Evolutionary conservation across 352 stramenopile genomes (phyloP), one percentile per base, ranked within the genome.

Genomic region (Pythium utonaiense): DNA sequence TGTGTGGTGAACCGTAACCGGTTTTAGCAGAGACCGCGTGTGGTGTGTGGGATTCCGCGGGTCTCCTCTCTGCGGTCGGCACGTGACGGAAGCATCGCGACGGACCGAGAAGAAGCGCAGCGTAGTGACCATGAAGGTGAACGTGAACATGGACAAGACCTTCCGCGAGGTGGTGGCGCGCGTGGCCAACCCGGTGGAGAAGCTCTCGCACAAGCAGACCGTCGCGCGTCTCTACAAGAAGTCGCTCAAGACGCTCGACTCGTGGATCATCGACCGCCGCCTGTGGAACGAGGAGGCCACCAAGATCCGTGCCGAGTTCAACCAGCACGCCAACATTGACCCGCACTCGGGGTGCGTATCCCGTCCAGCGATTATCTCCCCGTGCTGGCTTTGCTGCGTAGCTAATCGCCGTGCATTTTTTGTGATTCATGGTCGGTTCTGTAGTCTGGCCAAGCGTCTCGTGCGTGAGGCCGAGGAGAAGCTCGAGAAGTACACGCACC

Each of bases 281-380:
- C 84, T 98, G 61, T 98, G 97, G 79, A 94, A 97, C 73, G 87
- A 97, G 31, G 89, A 98, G 75, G 84, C 88, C 61, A 97, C 87
- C 52, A 91, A 94, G 69, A 87, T 98, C 66, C 80, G 96, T 66
- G 88, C 79, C 24, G 69, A 97, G 61, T 99, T 99, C 70, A 89
- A 99, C 65, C 64, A 69, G 34, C 83, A 96, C 75, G 69, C 70
- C 52, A 27, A 41, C 48, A 61, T 94, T 30, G 76, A 82, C 52
- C 60, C 74, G 9, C 62, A 86, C 30, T 89, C 78, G 9, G 83
- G 77, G 78, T 93, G 55, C 33, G 70, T 70, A n/a, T n/a, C n/a
- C n/a, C n/a, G n/a, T n/a, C n/a, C n/a, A n/a, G n/a, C n/a, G n/a
- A n/a, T n/a, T n/a, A n/a, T n/a, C n/a, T n/a, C n/a, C n/a, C n/a